phyloP scores from a whole-genome alignment of 208 protist species.

The Endotrypanum monterogeii region DNA sequence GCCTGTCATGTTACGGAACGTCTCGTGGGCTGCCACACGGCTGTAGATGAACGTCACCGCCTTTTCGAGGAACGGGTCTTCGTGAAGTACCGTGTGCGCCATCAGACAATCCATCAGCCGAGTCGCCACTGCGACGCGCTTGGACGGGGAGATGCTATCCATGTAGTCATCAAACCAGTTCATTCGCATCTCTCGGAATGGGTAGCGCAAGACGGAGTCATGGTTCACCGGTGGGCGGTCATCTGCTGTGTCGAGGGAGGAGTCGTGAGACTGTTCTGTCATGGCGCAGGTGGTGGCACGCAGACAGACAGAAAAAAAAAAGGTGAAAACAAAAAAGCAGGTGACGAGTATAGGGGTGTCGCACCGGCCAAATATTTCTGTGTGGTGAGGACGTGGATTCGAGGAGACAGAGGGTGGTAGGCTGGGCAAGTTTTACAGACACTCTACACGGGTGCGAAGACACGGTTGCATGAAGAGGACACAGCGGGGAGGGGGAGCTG shows the following conservation, averaged over 20 bases:
- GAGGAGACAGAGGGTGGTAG: background rate
- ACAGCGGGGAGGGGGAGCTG: too few relatives aligned
- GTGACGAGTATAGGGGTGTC: background rate
- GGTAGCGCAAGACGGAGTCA: conserved; percentile 64
- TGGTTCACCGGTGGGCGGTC: conserved; percentile 38
- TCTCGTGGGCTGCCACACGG: conserved; percentile 33
- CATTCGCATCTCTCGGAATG: conserved; percentile 65
- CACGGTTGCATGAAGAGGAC: background rate
- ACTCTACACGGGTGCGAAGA: background rate
- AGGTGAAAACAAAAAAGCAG: background rate
- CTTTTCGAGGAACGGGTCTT: conserved; percentile 79
- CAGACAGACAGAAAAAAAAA: background rate
- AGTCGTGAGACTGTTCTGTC: conserved; percentile 23
- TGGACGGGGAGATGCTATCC: conserved; percentile 35
- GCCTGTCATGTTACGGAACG: conserved; percentile 36
- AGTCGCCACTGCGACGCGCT: conserved; percentile 44
- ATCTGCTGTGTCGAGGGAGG: conserved; percentile 25
- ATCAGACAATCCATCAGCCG: conserved; percentile 73
- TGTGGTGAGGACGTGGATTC: background rate
- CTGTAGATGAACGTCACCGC: conserved; percentile 48
- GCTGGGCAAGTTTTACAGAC: background rate
- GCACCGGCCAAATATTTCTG: background rate
- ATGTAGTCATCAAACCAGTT: conserved; percentile 73
- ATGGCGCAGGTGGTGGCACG: conserved; percentile 9
- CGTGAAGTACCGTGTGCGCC: conserved; percentile 69